Conservation (phyloP, 805 yeast species). For the Brettanomyces sp. region DNA sequence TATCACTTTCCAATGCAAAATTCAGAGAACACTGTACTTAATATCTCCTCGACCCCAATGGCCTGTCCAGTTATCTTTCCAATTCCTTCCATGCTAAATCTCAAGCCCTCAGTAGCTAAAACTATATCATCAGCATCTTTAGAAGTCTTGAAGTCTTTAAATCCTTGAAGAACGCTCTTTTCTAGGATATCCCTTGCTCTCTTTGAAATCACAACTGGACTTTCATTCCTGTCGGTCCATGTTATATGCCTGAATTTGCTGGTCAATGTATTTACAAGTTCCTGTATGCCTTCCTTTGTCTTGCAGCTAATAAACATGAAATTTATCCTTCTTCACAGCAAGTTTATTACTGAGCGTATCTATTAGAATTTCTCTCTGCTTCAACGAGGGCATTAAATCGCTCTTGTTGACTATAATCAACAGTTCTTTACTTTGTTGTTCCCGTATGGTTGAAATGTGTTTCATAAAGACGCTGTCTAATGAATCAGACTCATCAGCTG, state of each 20-base stretch:
- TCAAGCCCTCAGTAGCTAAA: constrained; percentile 68
- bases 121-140: constrained; percentile 59
- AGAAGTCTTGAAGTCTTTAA: constrained; percentile 49
- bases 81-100: constrained; percentile 71
- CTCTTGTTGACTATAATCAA: constrained; percentile 49
- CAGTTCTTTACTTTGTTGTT: constrained; percentile 13
- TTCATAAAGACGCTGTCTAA: constrained; percentile 29
- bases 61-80: constrained; percentile 89
- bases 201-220: constrained; percentile 65
- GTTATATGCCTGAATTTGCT: constrained; percentile 39
- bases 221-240: constrained; percentile 33
- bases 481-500: constrained; percentile 27
- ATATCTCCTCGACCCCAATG: constrained; percentile 80
- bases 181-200: constrained; percentile 66
- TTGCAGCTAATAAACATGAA: constrained; percentile 56
- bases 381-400: constrained; percentile 32
- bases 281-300: constrained; percentile 38
- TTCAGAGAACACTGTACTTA: constrained; percentile 83
- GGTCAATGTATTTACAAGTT: constrained; percentile 34
- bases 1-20: constrained; percentile 69
- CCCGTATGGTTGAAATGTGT: constrained; percentile 26
- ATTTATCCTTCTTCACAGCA: constrained; percentile 14
- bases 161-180: constrained; percentile 71
- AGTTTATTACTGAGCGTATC: constrained; percentile 15
- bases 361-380: constrained; percentile 11